Conservation (phyloP, 208 protist species). For the Trypanosomatidae sp. region DNA sequence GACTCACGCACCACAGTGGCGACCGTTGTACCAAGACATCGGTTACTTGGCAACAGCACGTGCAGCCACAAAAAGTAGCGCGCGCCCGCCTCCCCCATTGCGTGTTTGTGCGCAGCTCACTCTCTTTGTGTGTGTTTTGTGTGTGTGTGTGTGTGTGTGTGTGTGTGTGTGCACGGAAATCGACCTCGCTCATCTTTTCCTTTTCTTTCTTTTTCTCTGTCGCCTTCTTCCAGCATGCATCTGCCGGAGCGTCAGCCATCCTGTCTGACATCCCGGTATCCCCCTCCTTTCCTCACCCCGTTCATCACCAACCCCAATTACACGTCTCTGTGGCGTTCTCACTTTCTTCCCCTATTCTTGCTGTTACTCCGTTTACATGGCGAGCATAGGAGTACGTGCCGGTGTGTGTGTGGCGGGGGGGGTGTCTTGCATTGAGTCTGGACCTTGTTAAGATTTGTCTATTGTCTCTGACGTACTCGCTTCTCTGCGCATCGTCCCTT, state of each 20-base stretch:
- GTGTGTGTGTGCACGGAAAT: neutral
- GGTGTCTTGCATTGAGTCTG: neutral
- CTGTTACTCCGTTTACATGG: neutral
- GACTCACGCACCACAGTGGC: constrained; percentile 1
- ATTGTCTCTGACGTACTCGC: neutral
- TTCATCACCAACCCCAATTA: neutral
- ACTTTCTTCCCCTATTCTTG: neutral
- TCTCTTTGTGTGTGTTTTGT: neutral
- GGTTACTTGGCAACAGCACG: neutral
- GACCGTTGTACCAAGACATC: neutral
- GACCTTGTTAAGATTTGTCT: neutral
- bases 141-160: neutral
- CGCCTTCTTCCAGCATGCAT: neutral
- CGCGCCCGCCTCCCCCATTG: neutral
- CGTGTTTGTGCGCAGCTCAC: neutral
- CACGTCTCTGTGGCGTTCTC: neutral
- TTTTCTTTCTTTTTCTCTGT: neutral
- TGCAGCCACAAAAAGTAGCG: constrained; percentile 8
- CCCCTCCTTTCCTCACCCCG: neutral
- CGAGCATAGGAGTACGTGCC: neutral
- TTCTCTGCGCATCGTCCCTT: neutral
- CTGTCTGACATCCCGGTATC: neutral
- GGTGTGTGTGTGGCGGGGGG: neutral
- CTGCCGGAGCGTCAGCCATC: neutral
- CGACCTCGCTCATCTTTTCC: neutral